Evolutionary conservation across 2,329 filamentous ascomycete species (phyloP), one percentile per base, ranked within the genome.

Genomic region (Esteya vermicola): DNA sequence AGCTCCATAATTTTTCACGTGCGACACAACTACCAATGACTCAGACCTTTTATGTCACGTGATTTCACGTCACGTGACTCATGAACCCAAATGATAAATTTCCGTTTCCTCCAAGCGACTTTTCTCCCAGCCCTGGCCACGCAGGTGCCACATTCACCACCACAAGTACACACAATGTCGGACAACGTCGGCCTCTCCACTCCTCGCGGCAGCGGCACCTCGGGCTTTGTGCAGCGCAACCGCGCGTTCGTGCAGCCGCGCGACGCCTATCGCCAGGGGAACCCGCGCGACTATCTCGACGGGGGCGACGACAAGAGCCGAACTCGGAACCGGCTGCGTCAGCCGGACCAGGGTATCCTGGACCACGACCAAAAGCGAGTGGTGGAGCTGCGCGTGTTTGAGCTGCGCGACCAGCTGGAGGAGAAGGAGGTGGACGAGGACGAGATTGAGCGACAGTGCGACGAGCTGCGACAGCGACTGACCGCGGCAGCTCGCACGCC

Each of bases 181-280:
- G 86, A 91, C 49, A 98, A 98, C 65, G 91, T 98, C 54, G 93
- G 91, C 43, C 85, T 98, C 52, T 78, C 81, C 42, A 98, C 91
- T 5, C 91, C 91, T 4, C 81, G 91, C 54, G 91, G 91, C 50
- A 93, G 84, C 56, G 91, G 91, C 36, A 98, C 91, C 42, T 96
- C 89, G 1, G 91, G 91, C 56, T 96, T 96, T 58, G 89, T 98
- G 42, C 89, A 96, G 63, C 85, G 86, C 60, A 98, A 96, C 65
- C 76, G 86, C 27, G 91, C 91, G 16, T 79, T 89, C 56, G 77
- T 95, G 51, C 78, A 73, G 55, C 86, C 84, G 23, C 86, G 89
- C 62, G 85, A 93, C 63, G 74, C 77, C 26, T 76, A 75, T 46
- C 76, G 83, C 54, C 64, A 75, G 47, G 75, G 83, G 51, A 68